A percentile compares a stretch with the other conserved stretches of the same genome.
Evolutionary conservation across 2,329 filamentous ascomycete genomes (phyloP).

Genomic region (Fusarium sulawesiense): DNA sequence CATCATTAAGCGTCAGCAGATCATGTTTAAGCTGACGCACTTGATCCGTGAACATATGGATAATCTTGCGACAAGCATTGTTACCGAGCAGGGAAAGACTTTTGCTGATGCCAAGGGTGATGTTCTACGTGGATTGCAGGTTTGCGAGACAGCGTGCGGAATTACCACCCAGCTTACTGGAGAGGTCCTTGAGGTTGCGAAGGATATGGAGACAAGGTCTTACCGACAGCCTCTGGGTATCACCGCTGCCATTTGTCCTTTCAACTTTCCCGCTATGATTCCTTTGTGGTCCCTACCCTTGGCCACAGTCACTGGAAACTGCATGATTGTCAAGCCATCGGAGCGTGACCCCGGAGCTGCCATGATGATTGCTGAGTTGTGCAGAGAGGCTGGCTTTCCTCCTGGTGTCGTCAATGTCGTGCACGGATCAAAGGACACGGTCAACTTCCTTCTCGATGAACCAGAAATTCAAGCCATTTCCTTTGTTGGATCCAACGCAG

Average conservation of each 20-base stretch:
- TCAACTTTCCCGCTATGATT: constrained; percentile 89
- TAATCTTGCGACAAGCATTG: constrained; percentile 79
- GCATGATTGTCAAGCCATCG: constrained; percentile 81
- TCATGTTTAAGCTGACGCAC: constrained; percentile 81
- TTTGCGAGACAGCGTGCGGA: constrained; percentile 79
- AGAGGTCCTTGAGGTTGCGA: constrained; percentile 81
- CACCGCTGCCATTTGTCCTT: constrained; percentile 82
- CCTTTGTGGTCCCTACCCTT: constrained; percentile 84
- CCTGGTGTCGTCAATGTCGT: constrained; percentile 80
- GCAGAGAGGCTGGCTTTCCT: constrained; percentile 79
- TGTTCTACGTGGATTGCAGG: constrained; percentile 78
- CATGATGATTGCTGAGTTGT: constrained; percentile 83
- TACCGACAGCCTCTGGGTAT: constrained; percentile 80
- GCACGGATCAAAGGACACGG: constrained; percentile 78
- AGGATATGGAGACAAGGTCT: constrained; percentile 84
- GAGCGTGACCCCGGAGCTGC: constrained; percentile 82
- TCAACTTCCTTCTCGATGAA: constrained; percentile 83
- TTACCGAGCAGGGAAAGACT: constrained; percentile 82
- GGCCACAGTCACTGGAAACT: constrained; percentile 82
- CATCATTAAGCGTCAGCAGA: constrained; percentile 75
- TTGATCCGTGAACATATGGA: constrained; percentile 84
- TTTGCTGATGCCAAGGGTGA: constrained; percentile 80
- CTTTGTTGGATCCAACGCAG: constrained; percentile 84
- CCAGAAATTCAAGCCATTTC: constrained; percentile 82
- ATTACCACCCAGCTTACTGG: constrained; percentile 80